Evolutionary conservation across 352 stramenopile genomes (phyloP), one percentile per base, ranked within the genome.

Genomic region (Globisporangium cystogenes): DNA sequence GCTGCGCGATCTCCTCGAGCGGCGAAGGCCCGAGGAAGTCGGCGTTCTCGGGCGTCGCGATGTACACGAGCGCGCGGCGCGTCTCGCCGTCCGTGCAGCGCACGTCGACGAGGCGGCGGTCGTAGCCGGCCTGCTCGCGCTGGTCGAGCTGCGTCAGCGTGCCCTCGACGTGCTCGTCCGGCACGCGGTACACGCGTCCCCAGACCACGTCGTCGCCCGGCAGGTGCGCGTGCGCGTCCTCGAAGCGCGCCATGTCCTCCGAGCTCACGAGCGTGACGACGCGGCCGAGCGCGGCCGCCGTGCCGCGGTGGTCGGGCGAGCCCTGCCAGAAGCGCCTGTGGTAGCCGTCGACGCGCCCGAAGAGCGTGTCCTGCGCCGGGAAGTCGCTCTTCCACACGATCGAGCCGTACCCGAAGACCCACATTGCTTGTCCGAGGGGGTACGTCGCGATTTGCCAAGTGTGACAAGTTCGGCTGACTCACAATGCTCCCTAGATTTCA

Each of bases 261-360:
- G 65, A 60, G 65, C 76, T 89, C 48, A 96, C 86, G 55, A 96
- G 78, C 31, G 87, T 96, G 40, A 93, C 87, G 15, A 95, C 86
- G 45, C 87, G 82, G 51, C 86, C 87, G 55, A 85, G 76, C 26
- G 66, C 72, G 0, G 87, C 82, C 18, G 79, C 70, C 15, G 74
- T 87, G 60, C 87, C 87, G 55, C 87, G 83, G 64, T 96, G 87
- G 62, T 95, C 82, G 0, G 87, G 81, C 40, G 80, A 93, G 53
- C 87, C 84, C 59, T 96, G 87, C 85, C 86, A 96, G 67, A 96
- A 96, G 52, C 87, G 82, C 23, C 87, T 81, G 59, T 91, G 79
- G 68, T 72, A 96, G 59, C 87, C 87, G 29, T 90, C 65, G 18
- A 94, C 83, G 68, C 86, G 73, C 18, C 66, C 70, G 49, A 68